phyloP scores from a whole-genome alignment of 2,329 filamentous ascomycete genomes.

The Hypoxylon sp. region DNA sequence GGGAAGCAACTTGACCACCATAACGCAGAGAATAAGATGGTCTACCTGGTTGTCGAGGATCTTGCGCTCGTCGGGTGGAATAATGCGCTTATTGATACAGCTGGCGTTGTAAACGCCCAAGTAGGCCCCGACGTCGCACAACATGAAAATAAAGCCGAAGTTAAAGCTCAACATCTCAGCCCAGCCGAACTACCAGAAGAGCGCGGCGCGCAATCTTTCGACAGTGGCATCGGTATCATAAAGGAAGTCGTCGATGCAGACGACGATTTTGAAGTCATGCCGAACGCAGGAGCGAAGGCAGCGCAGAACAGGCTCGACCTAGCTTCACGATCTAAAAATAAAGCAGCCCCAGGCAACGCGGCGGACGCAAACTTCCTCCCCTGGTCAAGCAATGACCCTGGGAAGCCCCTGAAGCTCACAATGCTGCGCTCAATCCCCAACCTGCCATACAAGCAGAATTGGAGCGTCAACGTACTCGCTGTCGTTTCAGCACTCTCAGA shows the following conservation, averaged over 20 bases:
- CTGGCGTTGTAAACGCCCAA: constrained; percentile 30
- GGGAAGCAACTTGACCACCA: constrained; percentile 20
- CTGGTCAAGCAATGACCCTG: constrained; percentile 60
- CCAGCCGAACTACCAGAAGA: not conserved
- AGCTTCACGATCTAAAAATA: constrained; percentile 19
- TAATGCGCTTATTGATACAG: constrained; percentile 56
- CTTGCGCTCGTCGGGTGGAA: constrained; percentile 66
- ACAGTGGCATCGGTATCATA: constrained; percentile 21
- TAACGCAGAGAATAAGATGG: constrained; percentile 51
- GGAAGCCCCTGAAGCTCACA: constrained; percentile 66
- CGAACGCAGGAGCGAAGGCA: constrained; percentile 48
- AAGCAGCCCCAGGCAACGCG: constrained; percentile 31
- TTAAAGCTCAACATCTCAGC: not conserved
- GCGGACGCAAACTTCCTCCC: constrained; percentile 46
- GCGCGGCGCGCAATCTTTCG: constrained; percentile 7
- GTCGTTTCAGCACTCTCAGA: constrained; percentile 64
- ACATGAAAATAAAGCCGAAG: constrained; percentile 3
- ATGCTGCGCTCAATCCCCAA: constrained; percentile 65
- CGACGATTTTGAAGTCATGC: constrained; percentile 60
- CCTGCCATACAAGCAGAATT: constrained; percentile 71
- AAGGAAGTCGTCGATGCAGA: constrained; percentile 50
- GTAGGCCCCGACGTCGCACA: not conserved
- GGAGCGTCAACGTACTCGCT: constrained; percentile 69
- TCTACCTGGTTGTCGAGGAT: constrained; percentile 64
- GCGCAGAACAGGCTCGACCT: constrained; percentile 44